Evolutionary conservation across 1,284 basidiomycete genomes (phyloP).

Genomic region (Schizopora paradoxa): DNA sequence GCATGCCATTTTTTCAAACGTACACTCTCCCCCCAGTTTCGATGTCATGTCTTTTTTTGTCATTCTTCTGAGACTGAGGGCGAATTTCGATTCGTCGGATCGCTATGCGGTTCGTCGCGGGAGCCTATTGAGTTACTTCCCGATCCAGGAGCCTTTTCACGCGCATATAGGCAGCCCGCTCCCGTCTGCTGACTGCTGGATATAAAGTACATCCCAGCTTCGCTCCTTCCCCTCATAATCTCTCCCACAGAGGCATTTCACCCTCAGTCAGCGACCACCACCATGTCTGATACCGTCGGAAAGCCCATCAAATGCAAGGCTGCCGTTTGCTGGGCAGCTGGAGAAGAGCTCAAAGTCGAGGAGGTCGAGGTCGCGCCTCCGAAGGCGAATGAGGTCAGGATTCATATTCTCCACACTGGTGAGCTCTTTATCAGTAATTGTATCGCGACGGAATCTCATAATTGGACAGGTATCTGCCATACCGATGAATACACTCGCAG

Average conservation of each 20-base stretch:
- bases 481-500: constrained; percentile 98
- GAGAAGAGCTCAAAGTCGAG: constrained; percentile 85
- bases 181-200: constrained; percentile 2
- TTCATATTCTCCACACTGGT: constrained; percentile 89
- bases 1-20: too few species aligned
- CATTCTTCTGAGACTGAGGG: too few species aligned
- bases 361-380: constrained; percentile 93
- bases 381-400: constrained; percentile 85
- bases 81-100: too few species aligned
- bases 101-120: too few species aligned
- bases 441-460: constrained; percentile 11
- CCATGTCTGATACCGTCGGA: constrained; percentile 65
- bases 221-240: constrained; percentile 5
- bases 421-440: constrained; percentile 13
- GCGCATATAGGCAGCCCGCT: neutral
- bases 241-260: constrained; percentile 16
- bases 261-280: constrained; percentile 17
- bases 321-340: constrained; percentile 94
- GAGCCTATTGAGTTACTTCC: too few species aligned
- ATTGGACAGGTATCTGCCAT: constrained; percentile 85
- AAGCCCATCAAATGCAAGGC: constrained; percentile 90
- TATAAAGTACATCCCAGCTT: constrained; percentile 6
- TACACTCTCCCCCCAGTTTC: too few species aligned
- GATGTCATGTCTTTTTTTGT: too few species aligned
- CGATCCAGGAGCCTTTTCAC: too few species aligned